A percentile compares a stretch with the other conserved stretches of the same genome.
Evolutionary conservation across 352 stramenopile species (phyloP).

Genomic region (Phytophthora sp.): DNA sequence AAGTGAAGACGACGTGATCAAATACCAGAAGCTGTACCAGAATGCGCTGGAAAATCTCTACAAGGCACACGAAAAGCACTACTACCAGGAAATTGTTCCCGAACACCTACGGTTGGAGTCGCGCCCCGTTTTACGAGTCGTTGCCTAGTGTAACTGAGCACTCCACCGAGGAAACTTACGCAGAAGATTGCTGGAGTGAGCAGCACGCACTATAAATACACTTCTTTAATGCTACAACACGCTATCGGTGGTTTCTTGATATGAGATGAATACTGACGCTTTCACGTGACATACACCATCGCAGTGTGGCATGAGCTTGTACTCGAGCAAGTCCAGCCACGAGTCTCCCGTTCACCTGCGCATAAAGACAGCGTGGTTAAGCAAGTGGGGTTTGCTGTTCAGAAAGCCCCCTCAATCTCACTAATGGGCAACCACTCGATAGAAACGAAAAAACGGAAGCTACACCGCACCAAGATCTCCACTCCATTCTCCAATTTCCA

Average conservation of each 20-base stretch:
- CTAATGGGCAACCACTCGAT: background rate
- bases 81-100: background rate
- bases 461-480: background rate
- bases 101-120: background rate
- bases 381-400: slow-evolving; percentile 6
- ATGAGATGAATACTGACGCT: slow-evolving; percentile 2
- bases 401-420: slow-evolving; percentile 6
- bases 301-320: slow-evolving; percentile 1
- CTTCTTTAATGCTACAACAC: background rate
- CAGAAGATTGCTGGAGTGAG: slow-evolving; percentile 2
- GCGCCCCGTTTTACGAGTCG: background rate
- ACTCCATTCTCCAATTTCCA: slow-evolving; percentile 24
- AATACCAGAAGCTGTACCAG: too few relatives aligned
- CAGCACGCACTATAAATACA: background rate
- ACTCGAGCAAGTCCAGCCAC: background rate
- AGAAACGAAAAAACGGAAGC: slow-evolving; percentile 12
- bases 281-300: slow-evolving; percentile 7
- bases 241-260: slow-evolving; percentile 8
- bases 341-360: background rate
- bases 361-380: background rate
- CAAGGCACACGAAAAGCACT: background rate
- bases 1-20: background rate
- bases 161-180: slow-evolving; percentile 2
- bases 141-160: background rate
- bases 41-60: background rate